Evolutionary conservation across 768 basidiomycete genomes (phyloP).

Genomic region (Phlegmacium glaucopus): DNA sequence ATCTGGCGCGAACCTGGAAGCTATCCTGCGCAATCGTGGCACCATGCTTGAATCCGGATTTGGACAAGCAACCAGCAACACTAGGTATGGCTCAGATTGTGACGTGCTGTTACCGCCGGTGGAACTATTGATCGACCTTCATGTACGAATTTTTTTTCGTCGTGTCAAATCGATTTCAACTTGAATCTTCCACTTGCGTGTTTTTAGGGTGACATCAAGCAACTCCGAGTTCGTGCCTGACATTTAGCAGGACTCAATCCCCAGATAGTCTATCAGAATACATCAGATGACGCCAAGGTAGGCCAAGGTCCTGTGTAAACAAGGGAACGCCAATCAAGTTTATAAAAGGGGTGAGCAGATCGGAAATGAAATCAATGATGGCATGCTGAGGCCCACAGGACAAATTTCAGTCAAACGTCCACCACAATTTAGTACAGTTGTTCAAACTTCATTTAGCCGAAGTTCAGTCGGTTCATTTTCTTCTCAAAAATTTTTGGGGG

Average conservation of each 20-base stretch:
- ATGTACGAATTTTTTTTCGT: slow-evolving; percentile 31
- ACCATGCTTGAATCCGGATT: slow-evolving; percentile 55
- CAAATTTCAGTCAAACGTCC: slow-evolving; percentile 46
- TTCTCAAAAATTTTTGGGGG: slow-evolving; percentile 46
- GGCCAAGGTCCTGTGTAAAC: slow-evolving; percentile 45
- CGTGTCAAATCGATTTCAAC: not conserved
- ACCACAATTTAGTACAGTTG: slow-evolving; percentile 45
- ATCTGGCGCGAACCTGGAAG: slow-evolving; percentile 40
- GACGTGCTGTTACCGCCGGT: slow-evolving; percentile 56
- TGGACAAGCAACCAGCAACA: slow-evolving; percentile 57
- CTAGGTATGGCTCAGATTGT: slow-evolving; percentile 47
- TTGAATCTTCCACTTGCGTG: not conserved
- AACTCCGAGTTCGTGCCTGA: slow-evolving; percentile 58
- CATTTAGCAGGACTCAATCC: slow-evolving; percentile 31
- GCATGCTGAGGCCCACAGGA: slow-evolving; percentile 60
- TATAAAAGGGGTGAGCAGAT: slow-evolving; percentile 31
- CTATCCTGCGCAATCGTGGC: slow-evolving; percentile 51
- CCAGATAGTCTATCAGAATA: not conserved
- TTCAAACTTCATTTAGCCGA: slow-evolving; percentile 54
- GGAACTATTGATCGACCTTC: slow-evolving; percentile 51
- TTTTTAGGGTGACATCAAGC: slow-evolving; percentile 52
- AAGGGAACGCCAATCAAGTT: slow-evolving; percentile 50
- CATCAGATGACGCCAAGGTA: slow-evolving; percentile 22
- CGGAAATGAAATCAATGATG: slow-evolving; percentile 66
- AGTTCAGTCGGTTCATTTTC: slow-evolving; percentile 45